These are phyloP conservation scores for Ogataea sp. DNA, from an alignment of 805 yeast species.

Conservation along the genomic window DNA sequence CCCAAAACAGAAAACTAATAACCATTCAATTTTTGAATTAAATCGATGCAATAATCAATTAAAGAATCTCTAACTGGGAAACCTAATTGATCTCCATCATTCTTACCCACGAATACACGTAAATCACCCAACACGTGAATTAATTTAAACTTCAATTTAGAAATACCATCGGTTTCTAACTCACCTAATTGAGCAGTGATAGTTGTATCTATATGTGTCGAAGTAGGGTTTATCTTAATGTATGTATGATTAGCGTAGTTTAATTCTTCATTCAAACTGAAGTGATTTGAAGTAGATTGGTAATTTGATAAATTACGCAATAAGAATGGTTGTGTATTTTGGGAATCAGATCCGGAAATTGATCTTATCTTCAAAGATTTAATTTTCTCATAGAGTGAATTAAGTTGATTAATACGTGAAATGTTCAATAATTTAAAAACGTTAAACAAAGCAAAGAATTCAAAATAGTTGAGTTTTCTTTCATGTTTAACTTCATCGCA, in stretches of 20 bases:
- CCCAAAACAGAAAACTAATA: constrained; percentile 5
- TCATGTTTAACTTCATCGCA: constrained; percentile 4
- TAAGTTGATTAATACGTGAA: too few relatives aligned
- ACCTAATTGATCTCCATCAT: neutral
- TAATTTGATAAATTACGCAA: too few relatives aligned
- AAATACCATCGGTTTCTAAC: constrained; percentile 7
- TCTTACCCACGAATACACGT: constrained; percentile 23
- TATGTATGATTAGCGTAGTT: too few relatives aligned
- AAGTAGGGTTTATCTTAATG: too few relatives aligned
- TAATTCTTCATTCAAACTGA: too few relatives aligned
- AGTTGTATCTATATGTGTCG: constrained; percentile 3
- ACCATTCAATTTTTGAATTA: constrained; percentile 17
- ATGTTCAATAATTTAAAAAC: constrained; percentile 12
- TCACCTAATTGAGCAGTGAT: constrained; percentile 9
- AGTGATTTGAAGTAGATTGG: too few relatives aligned
- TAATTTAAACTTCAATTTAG: constrained; percentile 18
- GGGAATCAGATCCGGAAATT: too few relatives aligned
- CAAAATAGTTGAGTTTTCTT: constrained; percentile 12
- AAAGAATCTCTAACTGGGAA: constrained; percentile 9
- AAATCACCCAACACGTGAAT: constrained; percentile 20
- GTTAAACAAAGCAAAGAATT: constrained; percentile 18
- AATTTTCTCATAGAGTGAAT: too few relatives aligned
- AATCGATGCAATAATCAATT: constrained; percentile 16
- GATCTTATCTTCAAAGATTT: too few relatives aligned
- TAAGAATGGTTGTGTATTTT: too few relatives aligned